These are phyloP conservation scores for Kurtzmaniella quercitrusa DNA, from an alignment of 1,139 yeast species.

Conservation along the genomic window DNA sequence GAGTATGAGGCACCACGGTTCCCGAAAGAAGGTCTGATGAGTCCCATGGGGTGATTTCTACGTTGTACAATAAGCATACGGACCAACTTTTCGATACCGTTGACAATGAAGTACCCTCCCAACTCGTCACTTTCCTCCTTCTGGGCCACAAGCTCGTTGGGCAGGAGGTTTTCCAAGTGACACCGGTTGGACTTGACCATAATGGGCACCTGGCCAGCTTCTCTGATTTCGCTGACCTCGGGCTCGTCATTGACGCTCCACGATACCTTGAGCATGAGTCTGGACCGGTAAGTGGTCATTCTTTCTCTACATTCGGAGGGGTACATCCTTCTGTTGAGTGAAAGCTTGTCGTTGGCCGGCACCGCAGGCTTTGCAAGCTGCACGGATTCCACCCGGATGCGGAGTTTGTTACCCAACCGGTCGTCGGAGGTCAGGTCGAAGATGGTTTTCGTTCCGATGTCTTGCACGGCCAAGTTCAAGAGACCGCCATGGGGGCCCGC, in stretches of 20 bases:
- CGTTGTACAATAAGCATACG: constrained; percentile 98
- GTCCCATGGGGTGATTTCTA: constrained; percentile 97
- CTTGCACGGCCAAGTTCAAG: constrained; percentile 78
- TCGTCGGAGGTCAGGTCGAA: constrained; percentile 65
- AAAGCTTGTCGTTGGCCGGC: constrained; percentile 68
- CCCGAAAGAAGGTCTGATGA: constrained; percentile 88
- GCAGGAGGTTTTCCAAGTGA: constrained; percentile 79
- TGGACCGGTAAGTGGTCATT: constrained; percentile 69
- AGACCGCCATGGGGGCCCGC: constrained; percentile 85
- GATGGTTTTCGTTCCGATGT: constrained; percentile 79
- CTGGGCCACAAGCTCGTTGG: constrained; percentile 68
- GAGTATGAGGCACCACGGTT: constrained; percentile 93
- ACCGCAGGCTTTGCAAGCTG: constrained; percentile 83
- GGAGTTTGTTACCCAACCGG: constrained; percentile 77
- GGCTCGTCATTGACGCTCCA: constrained; percentile 89
- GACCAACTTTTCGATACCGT: constrained; percentile 93
- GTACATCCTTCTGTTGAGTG: constrained; percentile 74
- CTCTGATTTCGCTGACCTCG: constrained; percentile 76
- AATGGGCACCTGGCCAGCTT: constrained; percentile 87
- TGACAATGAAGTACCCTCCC: constrained; percentile 94
- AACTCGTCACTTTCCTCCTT: constrained; percentile 94
- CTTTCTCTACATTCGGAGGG: constrained; percentile 94
- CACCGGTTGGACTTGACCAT: constrained; percentile 91
- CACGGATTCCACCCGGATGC: constrained; percentile 78
- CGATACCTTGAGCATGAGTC: constrained; percentile 68